These are phyloP conservation scores for Elongisporangium undulatum DNA, from an alignment of 352 stramenopile genomes.

Conservation along the genomic window DNA sequence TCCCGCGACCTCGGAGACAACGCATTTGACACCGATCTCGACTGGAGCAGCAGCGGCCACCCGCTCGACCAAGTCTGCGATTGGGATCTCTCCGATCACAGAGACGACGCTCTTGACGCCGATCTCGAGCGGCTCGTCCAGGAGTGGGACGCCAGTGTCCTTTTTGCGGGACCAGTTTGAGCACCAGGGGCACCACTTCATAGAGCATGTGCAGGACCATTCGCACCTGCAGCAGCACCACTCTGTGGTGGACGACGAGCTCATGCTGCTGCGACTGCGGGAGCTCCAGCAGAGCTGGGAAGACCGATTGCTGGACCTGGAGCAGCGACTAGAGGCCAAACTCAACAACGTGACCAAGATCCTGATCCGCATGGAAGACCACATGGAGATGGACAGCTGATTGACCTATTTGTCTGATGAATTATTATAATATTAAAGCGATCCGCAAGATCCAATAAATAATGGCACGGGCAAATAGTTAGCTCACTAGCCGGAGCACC, in stretches of 20 bases:
- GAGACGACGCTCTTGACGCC: not conserved
- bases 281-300: constrained; percentile 64
- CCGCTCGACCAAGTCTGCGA: too few species aligned
- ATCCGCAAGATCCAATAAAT: not conserved
- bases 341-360: constrained; percentile 68
- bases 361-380: constrained; percentile 48
- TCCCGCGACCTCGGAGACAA: too few species aligned
- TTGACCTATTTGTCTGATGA: too few species aligned
- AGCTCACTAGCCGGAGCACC: not conserved
- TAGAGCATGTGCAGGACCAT: not conserved
- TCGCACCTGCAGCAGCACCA: not conserved
- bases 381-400: constrained; percentile 54
- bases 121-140: not conserved
- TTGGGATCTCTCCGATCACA: not conserved
- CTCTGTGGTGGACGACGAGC: constrained; percentile 26
- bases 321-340: constrained; percentile 65
- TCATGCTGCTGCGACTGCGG: constrained; percentile 38
- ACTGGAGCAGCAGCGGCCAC: too few species aligned
- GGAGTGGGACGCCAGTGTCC: not conserved
- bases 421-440: too few species aligned
- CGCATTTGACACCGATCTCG: too few species aligned
- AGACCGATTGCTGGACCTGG: constrained; percentile 47
- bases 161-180: not conserved
- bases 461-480: not conserved
- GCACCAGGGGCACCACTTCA: not conserved